Base-by-base conservation (phyloP, 306 rosid species). In the Cajanus cajan region DNA sequence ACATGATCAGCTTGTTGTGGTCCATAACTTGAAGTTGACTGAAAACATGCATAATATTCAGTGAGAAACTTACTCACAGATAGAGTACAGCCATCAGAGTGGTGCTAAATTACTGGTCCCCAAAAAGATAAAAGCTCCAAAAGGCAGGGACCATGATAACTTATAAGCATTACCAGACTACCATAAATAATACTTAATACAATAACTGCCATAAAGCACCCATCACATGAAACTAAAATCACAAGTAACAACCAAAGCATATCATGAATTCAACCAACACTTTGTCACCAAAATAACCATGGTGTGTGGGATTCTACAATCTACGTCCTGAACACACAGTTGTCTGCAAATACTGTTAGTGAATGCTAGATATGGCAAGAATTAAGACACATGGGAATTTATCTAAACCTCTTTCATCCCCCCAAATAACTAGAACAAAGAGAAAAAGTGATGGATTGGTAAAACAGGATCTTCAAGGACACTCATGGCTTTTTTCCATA, bases 1-100 rank as follows among this genome's bases (percentile, higher is more conserved):
- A 54, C 74, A 19, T 59, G 82, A 70, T 44, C 3, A 83, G 13
- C 57, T 12, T 15, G 10, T 24, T 14, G 86, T 62, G 88, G 88
- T 86, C 86, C 89, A 81, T 40, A 62, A 47, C 28, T 83, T 73
- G 76, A 77, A 62, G 39, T 62, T 58, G 70, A 64, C 16, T 34
- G 7, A 58, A 65, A 69, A 63, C 31, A 48, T 68, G 36, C 18
- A 81, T 18, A 34, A 61, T 44, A 58, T 34, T 54, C 9, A n/a
- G 58, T 28, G 16, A 51, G 13, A 83, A 78, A 40, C 36, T 50
- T 25, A 69, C 52, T 78, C 76, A 63, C 36, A 66, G 13, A 59
- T 45, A 85, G 52, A 72, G 36, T 24, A 11, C 8, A 40, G 45
- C 28, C 73, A 68, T 63, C 40, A 55, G 34, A 44, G 3, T 74